Conservation (phyloP, 2,329 filamentous ascomycete genomes). For the Neoarthrinium moseri region DNA sequence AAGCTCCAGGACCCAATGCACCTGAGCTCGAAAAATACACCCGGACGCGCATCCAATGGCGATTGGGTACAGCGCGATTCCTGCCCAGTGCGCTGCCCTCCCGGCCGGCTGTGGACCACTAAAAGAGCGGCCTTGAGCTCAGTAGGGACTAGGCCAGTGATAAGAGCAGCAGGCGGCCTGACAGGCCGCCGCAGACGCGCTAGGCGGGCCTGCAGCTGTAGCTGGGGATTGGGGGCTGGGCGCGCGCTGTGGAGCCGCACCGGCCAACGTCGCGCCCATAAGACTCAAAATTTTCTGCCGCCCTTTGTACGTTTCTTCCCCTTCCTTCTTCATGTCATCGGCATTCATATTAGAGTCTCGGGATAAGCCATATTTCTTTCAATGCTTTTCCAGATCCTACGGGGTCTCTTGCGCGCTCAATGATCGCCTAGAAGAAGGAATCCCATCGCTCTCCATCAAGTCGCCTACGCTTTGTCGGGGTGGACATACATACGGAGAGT, state of each 20-base stretch:
- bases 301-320: constrained; percentile 2
- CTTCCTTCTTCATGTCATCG: constrained; percentile 66
- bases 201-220: constrained; percentile 2
- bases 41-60: no score
- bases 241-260: background rate
- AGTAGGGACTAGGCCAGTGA: background rate
- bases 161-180: background rate
- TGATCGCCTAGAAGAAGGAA: constrained; percentile 92
- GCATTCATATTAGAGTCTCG: constrained; percentile 99
- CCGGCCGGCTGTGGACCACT: background rate
- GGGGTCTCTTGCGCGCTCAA: constrained; percentile 94
- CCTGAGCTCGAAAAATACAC: no score
- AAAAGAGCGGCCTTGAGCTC: background rate
- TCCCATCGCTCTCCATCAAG: constrained; percentile 67
- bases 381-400: constrained; percentile 89
- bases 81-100: no score
- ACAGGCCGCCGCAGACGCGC: constrained; percentile 6
- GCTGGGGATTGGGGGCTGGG: background rate
- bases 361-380: constrained; percentile 68
- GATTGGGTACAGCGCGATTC: no score
- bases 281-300: constrained; percentile 4
- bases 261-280: background rate
- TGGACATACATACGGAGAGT: constrained; percentile 36
- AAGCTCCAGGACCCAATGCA: no score
- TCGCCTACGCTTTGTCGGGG: constrained; percentile 53